phyloP scores from a whole-genome alignment of 2,329 filamentous ascomycete species.

The Tolypocladium pustulatum region DNA sequence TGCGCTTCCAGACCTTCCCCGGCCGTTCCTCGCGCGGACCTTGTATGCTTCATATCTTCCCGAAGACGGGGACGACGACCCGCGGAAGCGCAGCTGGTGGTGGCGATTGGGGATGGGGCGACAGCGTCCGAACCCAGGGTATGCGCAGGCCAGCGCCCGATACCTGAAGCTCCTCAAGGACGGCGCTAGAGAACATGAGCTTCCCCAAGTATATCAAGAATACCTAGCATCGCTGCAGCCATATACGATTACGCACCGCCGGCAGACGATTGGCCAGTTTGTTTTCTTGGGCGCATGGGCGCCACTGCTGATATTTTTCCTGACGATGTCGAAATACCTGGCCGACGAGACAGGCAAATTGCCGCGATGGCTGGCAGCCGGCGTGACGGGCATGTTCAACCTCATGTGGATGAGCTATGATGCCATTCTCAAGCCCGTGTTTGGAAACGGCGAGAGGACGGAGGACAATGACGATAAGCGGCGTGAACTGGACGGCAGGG shows the following conservation, averaged over 20 bases:
- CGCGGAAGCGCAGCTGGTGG: constrained; percentile 31
- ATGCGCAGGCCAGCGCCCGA: constrained; percentile 73
- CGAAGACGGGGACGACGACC: constrained; percentile 16
- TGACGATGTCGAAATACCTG: constrained; percentile 34
- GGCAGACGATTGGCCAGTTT: constrained; percentile 55
- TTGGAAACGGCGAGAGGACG: constrained; percentile 79
- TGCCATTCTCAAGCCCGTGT: constrained; percentile 42
- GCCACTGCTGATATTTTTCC: constrained; percentile 43
- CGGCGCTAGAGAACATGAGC: constrained; percentile 68
- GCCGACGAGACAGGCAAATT: constrained; percentile 55
- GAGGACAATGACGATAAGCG: constrained; percentile 6
- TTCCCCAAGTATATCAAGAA: constrained; percentile 66
- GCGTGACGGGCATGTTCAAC: constrained; percentile 42
- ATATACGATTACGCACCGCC: constrained; percentile 56
- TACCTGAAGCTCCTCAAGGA: constrained; percentile 73
- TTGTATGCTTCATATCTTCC: constrained; percentile 58
- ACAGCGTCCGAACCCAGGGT: constrained; percentile 53
- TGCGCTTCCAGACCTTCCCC: constrained; percentile 36
- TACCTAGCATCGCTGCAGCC: constrained; percentile 61
- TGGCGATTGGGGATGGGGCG: constrained; percentile 32
- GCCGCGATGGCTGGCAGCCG: constrained; percentile 54
- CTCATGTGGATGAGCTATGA: constrained; percentile 36
- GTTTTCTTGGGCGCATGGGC: constrained; percentile 50
- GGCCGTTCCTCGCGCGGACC: constrained; percentile 73
- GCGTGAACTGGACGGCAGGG: background rate